phyloP scores from a whole-genome alignment of 371 early-diverging fungal species.

The Funneliformis caledonium region DNA sequence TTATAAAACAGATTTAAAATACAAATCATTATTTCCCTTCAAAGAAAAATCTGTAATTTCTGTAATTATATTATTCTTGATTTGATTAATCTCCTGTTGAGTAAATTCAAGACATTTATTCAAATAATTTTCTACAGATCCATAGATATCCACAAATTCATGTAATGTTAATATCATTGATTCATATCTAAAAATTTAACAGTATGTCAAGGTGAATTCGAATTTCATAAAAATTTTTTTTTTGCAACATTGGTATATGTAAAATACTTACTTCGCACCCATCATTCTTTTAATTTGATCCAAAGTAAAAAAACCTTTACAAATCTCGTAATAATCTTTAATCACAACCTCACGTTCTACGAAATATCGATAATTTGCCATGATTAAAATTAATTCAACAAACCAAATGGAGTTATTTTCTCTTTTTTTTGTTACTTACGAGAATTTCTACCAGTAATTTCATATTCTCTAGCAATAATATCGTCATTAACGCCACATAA shows the following conservation, averaged over 20 bases:
- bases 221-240: too few relatives aligned
- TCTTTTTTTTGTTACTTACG: neutral
- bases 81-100: neutral
- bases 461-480: conserved; percentile 80
- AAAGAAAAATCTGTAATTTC: neutral
- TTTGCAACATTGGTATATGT: neutral
- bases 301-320: neutral
- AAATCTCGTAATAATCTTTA: neutral
- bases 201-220: neutral
- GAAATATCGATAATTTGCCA: neutral
- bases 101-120: neutral
- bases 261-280: neutral
- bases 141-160: neutral
- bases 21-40: too few relatives aligned
- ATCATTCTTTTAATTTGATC: neutral
- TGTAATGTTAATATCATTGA: conserved; percentile 10
- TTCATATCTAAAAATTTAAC: neutral
- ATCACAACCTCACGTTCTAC: neutral
- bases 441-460: conserved; percentile 47
- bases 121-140: neutral
- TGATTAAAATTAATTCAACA: neutral
- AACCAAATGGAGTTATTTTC: neutral
- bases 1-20: too few relatives aligned
- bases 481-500: conserved; percentile 76
- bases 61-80: neutral